Percentiles rank a stretch among this genome's conserved stretches.
phyloP scores from a whole-genome alignment of 345 rosid species.

The Noccaea caerulescens region DNA sequence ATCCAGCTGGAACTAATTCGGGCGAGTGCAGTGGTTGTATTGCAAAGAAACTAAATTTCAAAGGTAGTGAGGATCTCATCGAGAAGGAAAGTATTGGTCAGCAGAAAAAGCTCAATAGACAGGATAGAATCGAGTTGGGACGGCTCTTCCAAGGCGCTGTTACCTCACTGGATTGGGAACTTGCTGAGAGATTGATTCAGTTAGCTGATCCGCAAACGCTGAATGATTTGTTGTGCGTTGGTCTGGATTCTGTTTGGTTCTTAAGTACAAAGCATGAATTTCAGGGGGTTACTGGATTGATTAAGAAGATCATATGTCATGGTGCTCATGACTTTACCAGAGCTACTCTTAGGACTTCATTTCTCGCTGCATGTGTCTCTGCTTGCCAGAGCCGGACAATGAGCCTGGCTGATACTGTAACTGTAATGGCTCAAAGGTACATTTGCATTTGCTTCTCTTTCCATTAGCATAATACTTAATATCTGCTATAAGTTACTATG shows the following conservation, averaged over 20 bases:
- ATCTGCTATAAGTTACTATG: not conserved
- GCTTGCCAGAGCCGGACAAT: slow-evolving; percentile 90
- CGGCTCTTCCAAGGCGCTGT: slow-evolving; percentile 77
- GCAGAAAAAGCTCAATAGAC: slow-evolving; percentile 67
- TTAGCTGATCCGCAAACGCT: slow-evolving; percentile 84
- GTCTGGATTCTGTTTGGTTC: slow-evolving; percentile 92
- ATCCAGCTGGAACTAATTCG: slow-evolving; percentile 46
- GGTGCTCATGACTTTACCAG: slow-evolving; percentile 95
- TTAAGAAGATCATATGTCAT: slow-evolving; percentile 67
- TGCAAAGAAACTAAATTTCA: slow-evolving; percentile 51
- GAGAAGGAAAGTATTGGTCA: slow-evolving; percentile 52
- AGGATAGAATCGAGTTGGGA: slow-evolving; percentile 79
- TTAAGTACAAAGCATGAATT: slow-evolving; percentile 74
- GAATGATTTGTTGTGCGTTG: slow-evolving; percentile 86
- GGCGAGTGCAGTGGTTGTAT: slow-evolving; percentile 56
- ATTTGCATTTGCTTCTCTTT: not conserved
- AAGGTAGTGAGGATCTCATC: slow-evolving; percentile 53
- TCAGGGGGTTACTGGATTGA: slow-evolving; percentile 68
- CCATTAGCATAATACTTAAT: not conserved
- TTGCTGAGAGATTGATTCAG: slow-evolving; percentile 72
- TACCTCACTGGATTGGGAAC: slow-evolving; percentile 86
- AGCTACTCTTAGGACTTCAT: slow-evolving; percentile 93
- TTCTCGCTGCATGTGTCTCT: slow-evolving; percentile 96
- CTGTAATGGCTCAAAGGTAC: slow-evolving; percentile 94
- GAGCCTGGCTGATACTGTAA: slow-evolving; percentile 89